A percentile compares a stretch with the other conserved stretches of the same genome.
These are phyloP conservation scores for Arachnomyces sp. DNA, from an alignment of 2,329 filamentous ascomycete species.

Conservation along the genomic window DNA sequence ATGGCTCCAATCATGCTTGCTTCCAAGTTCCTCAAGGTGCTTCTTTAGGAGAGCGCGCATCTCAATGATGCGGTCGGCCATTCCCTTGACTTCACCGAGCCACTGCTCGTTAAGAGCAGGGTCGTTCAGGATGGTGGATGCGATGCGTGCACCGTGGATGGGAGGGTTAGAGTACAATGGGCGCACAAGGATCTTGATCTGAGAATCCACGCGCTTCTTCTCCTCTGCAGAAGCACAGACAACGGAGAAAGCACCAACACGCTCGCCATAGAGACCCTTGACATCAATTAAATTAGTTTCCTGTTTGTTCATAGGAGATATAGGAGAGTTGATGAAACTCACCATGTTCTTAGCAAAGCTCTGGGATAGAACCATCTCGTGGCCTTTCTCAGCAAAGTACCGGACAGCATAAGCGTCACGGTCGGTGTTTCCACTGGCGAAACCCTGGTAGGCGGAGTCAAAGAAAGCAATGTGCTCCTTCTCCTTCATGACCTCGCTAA, in stretches of 20 bases:
- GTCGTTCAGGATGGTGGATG: constrained; percentile 84
- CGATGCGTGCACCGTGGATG: constrained; percentile 90
- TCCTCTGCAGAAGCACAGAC: constrained; percentile 78
- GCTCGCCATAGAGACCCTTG: constrained; percentile 93
- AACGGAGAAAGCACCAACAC: constrained; percentile 92
- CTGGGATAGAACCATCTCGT: constrained; percentile 80
- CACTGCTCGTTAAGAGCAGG: constrained; percentile 81
- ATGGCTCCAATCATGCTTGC: constrained; percentile 97
- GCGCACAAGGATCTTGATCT: constrained; percentile 96
- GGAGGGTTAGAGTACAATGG: constrained; percentile 98
- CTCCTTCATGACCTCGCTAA: constrained; percentile 78
- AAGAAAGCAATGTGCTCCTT: constrained; percentile 92
- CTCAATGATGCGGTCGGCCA: constrained; percentile 98
- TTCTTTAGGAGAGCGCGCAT: constrained; percentile 93
- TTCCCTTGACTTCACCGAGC: constrained; percentile 93
- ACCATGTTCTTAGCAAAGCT: constrained; percentile 99
- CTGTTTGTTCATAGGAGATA: not conserved
- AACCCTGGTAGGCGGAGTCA: constrained; percentile 99
- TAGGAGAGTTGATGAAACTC: constrained; percentile 18
- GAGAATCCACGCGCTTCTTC: constrained; percentile 91
- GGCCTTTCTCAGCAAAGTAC: constrained; percentile 87
- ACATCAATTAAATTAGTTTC: not conserved
- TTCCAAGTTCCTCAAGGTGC: constrained; percentile 89
- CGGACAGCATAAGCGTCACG: constrained; percentile 89
- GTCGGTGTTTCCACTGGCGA: constrained; percentile 85